Conservation (phyloP, 768 basidiomycete species). For the Glaciozyma antarctica region DNA sequence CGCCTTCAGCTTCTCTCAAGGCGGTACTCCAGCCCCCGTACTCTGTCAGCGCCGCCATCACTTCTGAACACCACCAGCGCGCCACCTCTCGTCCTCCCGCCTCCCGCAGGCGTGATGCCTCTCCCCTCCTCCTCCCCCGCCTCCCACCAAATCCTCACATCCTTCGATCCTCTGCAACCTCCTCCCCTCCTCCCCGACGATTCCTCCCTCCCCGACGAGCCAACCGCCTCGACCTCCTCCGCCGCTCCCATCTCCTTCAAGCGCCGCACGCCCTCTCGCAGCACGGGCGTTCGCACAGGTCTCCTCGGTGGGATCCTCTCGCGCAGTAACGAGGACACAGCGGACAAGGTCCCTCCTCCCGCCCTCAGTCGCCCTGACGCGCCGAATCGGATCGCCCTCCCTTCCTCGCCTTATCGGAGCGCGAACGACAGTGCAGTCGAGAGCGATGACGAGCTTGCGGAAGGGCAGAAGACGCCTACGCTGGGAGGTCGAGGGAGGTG, state of each 20-base stretch:
- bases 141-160: neutral
- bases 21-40: no score
- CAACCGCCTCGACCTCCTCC: neutral
- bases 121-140: no score
- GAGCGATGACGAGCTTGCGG: neutral
- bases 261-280: neutral
- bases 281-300: neutral
- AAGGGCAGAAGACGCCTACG: neutral
- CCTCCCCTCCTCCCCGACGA: neutral
- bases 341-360: neutral
- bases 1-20: no score
- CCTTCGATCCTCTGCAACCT: neutral
- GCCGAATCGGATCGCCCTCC: slow-evolving; percentile 3
- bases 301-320: neutral
- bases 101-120: no score
- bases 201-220: neutral
- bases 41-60: no score
- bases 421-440: neutral
- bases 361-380: neutral
- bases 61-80: no score
- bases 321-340: neutral
- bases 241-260: neutral
- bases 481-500: neutral
- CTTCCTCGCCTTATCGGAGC: neutral
- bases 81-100: no score